A percentile compares a stretch with the other conserved stretches of the same genome.
These are phyloP conservation scores for Vitis labrusca DNA, from an alignment of 164 flowering plant species.

Conservation along the genomic window DNA sequence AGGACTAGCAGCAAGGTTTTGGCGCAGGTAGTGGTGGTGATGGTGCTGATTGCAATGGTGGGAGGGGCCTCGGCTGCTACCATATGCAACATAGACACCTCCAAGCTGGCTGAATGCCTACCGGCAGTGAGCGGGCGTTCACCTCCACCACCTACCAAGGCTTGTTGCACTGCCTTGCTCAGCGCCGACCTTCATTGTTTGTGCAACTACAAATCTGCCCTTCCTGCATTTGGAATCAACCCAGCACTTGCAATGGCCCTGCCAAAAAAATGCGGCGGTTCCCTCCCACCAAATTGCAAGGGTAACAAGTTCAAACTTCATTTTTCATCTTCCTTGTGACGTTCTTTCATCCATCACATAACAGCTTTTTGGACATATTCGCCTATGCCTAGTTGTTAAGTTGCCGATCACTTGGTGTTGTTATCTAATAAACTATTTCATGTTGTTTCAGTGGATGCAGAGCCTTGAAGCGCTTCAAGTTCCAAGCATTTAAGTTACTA, in stretches of 20 bases:
- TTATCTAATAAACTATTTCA: too few relatives aligned
- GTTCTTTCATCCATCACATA: too few relatives aligned
- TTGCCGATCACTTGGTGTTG: too few relatives aligned
- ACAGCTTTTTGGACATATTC: too few relatives aligned
- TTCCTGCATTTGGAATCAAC: constrained; percentile 44
- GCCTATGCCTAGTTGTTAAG: too few relatives aligned
- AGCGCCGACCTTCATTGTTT: constrained; percentile 47
- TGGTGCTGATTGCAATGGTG: constrained; percentile 17
- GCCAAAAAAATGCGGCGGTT: constrained; percentile 45
- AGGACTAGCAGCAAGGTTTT: background rate
- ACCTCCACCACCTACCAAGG: constrained; percentile 37
- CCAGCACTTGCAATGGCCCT: constrained; percentile 48
- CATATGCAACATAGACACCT: constrained; percentile 47
- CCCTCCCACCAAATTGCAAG: constrained; percentile 33
- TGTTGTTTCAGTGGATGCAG: too few relatives aligned
- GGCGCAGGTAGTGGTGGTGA: background rate
- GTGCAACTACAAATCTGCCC: constrained; percentile 40
- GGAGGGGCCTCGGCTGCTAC: constrained; percentile 20
- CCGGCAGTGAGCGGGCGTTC: constrained; percentile 46
- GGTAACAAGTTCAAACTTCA: constrained; percentile 17
- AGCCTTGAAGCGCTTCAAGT: background rate
- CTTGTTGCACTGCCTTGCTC: constrained; percentile 41
- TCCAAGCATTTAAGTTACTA: background rate
- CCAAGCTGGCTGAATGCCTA: constrained; percentile 38
- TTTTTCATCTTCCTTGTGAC: too few relatives aligned